phyloP scores from a whole-genome alignment of 2,329 filamentous ascomycete species.

The Claviceps monticola region DNA sequence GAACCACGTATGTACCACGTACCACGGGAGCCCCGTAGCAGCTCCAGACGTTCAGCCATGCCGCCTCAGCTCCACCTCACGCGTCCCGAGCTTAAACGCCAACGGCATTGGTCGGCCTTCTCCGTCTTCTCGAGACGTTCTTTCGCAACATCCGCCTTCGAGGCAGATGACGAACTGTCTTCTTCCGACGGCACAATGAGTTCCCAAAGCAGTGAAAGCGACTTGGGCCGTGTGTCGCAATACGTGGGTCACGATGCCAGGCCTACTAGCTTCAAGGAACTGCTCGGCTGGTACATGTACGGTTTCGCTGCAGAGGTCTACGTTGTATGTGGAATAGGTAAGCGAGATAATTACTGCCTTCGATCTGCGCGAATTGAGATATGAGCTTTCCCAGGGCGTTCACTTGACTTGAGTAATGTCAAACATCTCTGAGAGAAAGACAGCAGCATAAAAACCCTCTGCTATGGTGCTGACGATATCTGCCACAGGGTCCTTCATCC shows the following conservation, averaged over 20 bases:
- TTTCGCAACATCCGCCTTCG: conserved; percentile 45
- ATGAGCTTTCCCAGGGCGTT: background rate
- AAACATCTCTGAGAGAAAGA: no score
- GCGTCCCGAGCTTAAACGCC: conserved; percentile 28
- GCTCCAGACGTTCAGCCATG: conserved; percentile 3
- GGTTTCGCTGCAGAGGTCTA: conserved; percentile 95
- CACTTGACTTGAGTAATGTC: no score
- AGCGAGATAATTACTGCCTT: conserved; percentile 16
- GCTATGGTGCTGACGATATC: conserved; percentile 4
- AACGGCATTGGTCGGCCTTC: conserved; percentile 32
- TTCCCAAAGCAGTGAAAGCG: conserved; percentile 22
- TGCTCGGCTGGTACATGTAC: conserved; percentile 91
- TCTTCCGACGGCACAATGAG: conserved; percentile 21
- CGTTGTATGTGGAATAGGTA: conserved; percentile 68
- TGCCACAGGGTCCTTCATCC: conserved; percentile 71
- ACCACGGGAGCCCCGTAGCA: background rate
- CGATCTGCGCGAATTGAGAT: background rate
- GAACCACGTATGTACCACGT: background rate
- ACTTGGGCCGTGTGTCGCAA: conserved; percentile 27
- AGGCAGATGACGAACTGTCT: conserved; percentile 57
- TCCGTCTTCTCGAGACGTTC: conserved; percentile 43
- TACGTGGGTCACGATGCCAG: conserved; percentile 79
- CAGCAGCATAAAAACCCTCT: background rate
- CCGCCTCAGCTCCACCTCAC: conserved; percentile 13
- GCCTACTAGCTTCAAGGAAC: conserved; percentile 76